Percentiles rank a stretch among this genome's conserved stretches.
Evolutionary conservation across 495 filamentous ascomycete species (phyloP).

Genomic region (Chlorociboria aeruginascens): DNA sequence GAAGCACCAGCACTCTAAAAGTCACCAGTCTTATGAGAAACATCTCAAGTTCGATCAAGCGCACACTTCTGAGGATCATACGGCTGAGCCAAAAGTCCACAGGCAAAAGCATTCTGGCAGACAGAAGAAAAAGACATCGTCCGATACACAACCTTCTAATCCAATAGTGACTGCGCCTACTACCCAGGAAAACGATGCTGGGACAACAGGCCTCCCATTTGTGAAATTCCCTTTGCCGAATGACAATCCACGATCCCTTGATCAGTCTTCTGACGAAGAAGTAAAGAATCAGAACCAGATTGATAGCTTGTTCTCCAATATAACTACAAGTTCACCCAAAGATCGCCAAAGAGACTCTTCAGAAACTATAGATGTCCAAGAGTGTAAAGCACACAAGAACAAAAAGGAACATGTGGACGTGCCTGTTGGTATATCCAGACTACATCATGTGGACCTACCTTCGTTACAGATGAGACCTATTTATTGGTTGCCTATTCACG

Average conservation of each 20-base stretch:
- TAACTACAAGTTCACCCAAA: background rate
- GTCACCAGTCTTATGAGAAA: background rate
- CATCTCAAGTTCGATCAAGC: background rate
- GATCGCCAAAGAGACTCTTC: constrained; percentile 3
- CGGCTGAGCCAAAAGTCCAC: background rate
- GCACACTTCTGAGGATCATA: background rate
- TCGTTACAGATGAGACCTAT: constrained; percentile 81
- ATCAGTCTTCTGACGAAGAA: background rate
- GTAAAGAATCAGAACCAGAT: background rate
- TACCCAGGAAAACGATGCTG: constrained; percentile 10
- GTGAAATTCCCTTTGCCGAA: constrained; percentile 21
- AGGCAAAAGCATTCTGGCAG: background rate
- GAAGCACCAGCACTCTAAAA: background rate
- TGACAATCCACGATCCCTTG: background rate
- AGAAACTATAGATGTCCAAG: constrained; percentile 5
- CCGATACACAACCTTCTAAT: background rate
- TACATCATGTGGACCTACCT: constrained; percentile 49
- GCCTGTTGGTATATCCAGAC: constrained; percentile 63
- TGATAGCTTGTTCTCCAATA: background rate
- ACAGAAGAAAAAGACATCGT: background rate
- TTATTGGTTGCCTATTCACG: constrained; percentile 94
- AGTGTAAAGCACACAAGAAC: constrained; percentile 15
- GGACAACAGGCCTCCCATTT: constrained; percentile 29
- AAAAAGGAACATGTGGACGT: constrained; percentile 35
- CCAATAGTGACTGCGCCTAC: background rate